A percentile compares a stretch with the other conserved stretches of the same genome.
phyloP scores from a whole-genome alignment of 2,329 filamentous ascomycete genomes.

The Fusarium piperis region DNA sequence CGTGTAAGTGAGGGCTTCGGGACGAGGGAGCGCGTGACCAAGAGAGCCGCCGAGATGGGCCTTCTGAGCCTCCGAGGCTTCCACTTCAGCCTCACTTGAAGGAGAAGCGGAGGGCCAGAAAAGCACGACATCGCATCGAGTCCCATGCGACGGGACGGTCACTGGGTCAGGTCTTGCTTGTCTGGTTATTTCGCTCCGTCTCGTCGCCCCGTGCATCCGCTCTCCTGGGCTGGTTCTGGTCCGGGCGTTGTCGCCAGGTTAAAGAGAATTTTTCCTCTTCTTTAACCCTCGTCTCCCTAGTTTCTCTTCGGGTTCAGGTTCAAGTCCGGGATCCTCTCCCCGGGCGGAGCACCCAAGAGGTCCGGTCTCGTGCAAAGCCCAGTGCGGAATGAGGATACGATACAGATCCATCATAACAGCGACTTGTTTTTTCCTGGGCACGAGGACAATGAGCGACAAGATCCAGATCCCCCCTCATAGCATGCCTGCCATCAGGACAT shows the following conservation, averaged over 20 bases:
- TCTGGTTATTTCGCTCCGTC: slow-evolving; percentile 1
- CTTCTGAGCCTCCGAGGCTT: background rate
- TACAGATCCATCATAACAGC: background rate
- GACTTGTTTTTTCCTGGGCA: slow-evolving; percentile 4
- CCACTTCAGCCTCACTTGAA: slow-evolving; percentile 18
- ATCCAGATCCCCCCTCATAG: background rate
- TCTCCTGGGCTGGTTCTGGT: slow-evolving; percentile 6
- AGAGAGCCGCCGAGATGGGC: slow-evolving; percentile 13
- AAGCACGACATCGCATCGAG: slow-evolving; percentile 29
- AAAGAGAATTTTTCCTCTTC: slow-evolving; percentile 13
- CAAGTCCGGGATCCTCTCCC: slow-evolving; percentile 10
- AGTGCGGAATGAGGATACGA: slow-evolving; percentile 3
- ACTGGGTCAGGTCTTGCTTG: background rate
- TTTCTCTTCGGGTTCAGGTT: slow-evolving; percentile 17
- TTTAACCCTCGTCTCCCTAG: slow-evolving; percentile 1
- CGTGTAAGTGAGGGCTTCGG: slow-evolving; percentile 11
- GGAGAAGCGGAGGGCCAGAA: background rate
- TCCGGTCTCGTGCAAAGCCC: slow-evolving; percentile 27
- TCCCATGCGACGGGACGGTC: slow-evolving; percentile 4
- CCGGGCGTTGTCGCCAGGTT: slow-evolving; percentile 10
- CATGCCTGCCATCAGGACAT: background rate
- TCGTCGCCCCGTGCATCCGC: slow-evolving; percentile 7
- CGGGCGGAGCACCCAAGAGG: slow-evolving; percentile 10
- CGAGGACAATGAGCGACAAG: background rate
- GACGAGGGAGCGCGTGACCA: slow-evolving; percentile 14